Evolutionary conservation across 2,329 filamentous ascomycete species (phyloP), one percentile per base, ranked within the genome.

Genomic region (Niveomyces coronatus): DNA sequence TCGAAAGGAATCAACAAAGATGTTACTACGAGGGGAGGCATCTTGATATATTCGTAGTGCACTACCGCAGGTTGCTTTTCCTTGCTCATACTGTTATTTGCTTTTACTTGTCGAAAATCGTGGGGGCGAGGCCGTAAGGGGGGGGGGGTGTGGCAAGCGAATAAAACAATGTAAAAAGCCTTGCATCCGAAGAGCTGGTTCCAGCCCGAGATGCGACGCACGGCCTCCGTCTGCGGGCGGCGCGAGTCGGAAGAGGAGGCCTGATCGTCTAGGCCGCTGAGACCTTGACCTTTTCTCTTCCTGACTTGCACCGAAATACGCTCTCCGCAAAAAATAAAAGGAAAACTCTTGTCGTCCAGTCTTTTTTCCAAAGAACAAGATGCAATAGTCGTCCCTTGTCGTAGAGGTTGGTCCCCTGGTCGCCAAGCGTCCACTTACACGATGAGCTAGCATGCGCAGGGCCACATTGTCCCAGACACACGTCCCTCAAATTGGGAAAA

Each of bases 271-370:
- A 20, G 19, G 22, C 19, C 28, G 33, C 13, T 36, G n/a, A 41
- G 39, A 36, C 34, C 13, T 17, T 41, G 36, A 36, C 22, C 39
- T 41, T 41, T 33, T 33, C 23, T 14, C 16, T 13, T 19, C 39
- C 39, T 18, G 17, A 29, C n/a, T n/a, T n/a, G n/a, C n/a, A n/a
- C n/a, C n/a, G 17, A 35, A 26, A 19, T 16, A 27, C 20, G 28
- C 18, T 28, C 17, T 17, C 9, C 5, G 6, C 11, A 33, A 35
- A 34, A 28, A 28, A 17, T 13, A 18, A 26, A n/a, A 7, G 15
- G 13, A 30, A 20, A 30, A 10, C 26, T 9, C 10, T 26, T 9
- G 9, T 10, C 20, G 17, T 17, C 7, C n/a, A 22, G 26, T 14
- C 34, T 20, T 16, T 29, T 31, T 18, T 22, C 14, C 22, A 24